Percentiles rank a stretch among this genome's conserved stretches.
Evolutionary conservation across 306 rosid species (phyloP).

Genomic region (Lagenaria siceraria): DNA sequence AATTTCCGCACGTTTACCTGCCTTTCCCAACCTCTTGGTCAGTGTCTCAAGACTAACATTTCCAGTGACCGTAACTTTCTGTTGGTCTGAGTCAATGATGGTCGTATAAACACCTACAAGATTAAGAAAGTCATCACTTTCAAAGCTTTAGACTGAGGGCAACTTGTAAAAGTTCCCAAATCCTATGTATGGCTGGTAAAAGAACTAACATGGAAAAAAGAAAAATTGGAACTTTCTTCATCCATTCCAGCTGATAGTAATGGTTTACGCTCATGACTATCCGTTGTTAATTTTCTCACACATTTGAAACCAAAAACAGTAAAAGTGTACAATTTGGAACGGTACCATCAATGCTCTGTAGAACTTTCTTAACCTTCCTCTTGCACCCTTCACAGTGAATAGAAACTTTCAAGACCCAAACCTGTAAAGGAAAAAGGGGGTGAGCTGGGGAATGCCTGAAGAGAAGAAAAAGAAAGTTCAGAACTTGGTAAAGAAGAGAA

Average conservation of each 20-base stretch:
- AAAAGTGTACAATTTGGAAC: neutral
- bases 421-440: constrained; percentile 22
- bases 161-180: neutral
- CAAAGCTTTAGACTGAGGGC: neutral
- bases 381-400: constrained; percentile 91
- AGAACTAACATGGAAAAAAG: neutral
- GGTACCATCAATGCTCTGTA: constrained; percentile 68
- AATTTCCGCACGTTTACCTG: constrained; percentile 63
- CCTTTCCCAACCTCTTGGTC: constrained; percentile 39
- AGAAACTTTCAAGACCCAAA: constrained; percentile 64
- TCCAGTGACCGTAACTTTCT: constrained; percentile 68
- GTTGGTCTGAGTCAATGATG: constrained; percentile 44
- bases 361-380: constrained; percentile 70
- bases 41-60: constrained; percentile 50
- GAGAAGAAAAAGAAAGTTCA: neutral
- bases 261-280: neutral
- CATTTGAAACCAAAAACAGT: neutral
- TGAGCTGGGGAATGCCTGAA: neutral
- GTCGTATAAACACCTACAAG: constrained; percentile 61
- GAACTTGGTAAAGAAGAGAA: neutral
- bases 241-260: neutral
- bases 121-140: neutral
- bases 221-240: neutral
- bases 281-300: neutral
- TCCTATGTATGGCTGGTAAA: neutral